Evolutionary conservation across 805 yeast genomes (phyloP), one percentile per base, ranked within the genome.

Genomic region (Zygoascus flipseniorum): DNA sequence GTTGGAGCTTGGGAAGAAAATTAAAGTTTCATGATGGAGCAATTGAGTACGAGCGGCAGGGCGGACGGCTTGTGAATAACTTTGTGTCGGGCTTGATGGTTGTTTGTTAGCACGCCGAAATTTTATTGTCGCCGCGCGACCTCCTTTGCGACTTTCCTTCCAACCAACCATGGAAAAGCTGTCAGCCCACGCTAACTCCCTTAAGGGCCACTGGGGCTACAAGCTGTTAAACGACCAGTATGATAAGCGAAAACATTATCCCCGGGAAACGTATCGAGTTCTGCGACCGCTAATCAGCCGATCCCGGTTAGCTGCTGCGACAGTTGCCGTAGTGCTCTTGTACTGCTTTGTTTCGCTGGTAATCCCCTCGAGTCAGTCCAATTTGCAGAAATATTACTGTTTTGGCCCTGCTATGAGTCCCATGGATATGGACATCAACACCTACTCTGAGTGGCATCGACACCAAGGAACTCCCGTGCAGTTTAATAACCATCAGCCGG

Each of bases 371-470:
- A 46, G 54, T 18, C 53, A 48, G 13, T 39, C 43, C 26, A 47
- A 47, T 6, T 52, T 59, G 31, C 43, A 52, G 31, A 39, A 54
- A 37, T 61, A 52, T 52, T 43, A 48, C 47, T 61, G 64, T 52
- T 57, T 59, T 53, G 64, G 64, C 11, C 63, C 63, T n/a, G 60
- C 59, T 11, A 55, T 53, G 56, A 50, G 61, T 19, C 64, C 64
- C 4, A 37, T 53, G 41, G 58, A 60, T 9, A 56, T 60, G 56
- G 58, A 55, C 45, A 50, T 60, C 42, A 59, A 60, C 43, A 47
- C 52, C 2, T 56, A 57, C 45, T 37, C 57, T 14, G 63, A 58
- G 20, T 60, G 63, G 62, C 60, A 59, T 47, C 43, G 56, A 28
- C 43, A 51, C n/a, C 42, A 51, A 16, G 57, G 57, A 2, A 58